Percentiles rank a stretch among this genome's conserved stretches.
Evolutionary conservation across 768 basidiomycete species (phyloP).

Genomic region (Coprinellus aureogranulatus): DNA sequence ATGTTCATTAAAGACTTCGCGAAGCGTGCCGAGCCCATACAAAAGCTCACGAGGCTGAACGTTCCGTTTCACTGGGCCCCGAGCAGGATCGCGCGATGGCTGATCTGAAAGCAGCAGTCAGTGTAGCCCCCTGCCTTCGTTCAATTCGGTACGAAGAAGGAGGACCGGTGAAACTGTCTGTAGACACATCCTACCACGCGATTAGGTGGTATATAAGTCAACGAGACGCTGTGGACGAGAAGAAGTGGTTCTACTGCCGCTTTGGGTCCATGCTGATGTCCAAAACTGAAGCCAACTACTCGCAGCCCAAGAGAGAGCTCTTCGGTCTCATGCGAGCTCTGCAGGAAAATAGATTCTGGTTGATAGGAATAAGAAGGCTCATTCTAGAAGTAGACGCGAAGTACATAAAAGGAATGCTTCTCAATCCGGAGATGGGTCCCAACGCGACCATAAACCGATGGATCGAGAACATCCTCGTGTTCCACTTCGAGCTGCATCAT

Average conservation of each 20-base stretch:
- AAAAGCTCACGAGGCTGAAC: slow-evolving; percentile 18
- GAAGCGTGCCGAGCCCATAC: slow-evolving; percentile 9
- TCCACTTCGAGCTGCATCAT: slow-evolving; percentile 8
- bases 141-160: slow-evolving; percentile 32
- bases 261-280: slow-evolving; percentile 39
- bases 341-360: background rate
- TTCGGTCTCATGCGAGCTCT: background rate
- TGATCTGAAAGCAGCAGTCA: slow-evolving; percentile 1
- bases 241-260: slow-evolving; percentile 17
- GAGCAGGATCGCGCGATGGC: background rate
- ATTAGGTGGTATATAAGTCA: slow-evolving; percentile 35
- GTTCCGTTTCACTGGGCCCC: slow-evolving; percentile 3
- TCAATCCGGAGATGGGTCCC: slow-evolving; percentile 6
- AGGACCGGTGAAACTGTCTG: slow-evolving; percentile 28
- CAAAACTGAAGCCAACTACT: slow-evolving; percentile 23
- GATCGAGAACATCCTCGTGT: slow-evolving; percentile 9
- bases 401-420: slow-evolving; percentile 5
- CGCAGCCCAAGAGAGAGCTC: background rate
- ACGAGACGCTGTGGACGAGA: slow-evolving; percentile 10
- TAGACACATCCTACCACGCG: slow-evolving; percentile 33
- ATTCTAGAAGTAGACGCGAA: background rate
- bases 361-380: background rate
- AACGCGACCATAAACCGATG: slow-evolving; percentile 13
- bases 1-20: slow-evolving; percentile 26
- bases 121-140: slow-evolving; percentile 21